Conservation (phyloP, 768 basidiomycete species). For the Tubosaeta sp. region DNA sequence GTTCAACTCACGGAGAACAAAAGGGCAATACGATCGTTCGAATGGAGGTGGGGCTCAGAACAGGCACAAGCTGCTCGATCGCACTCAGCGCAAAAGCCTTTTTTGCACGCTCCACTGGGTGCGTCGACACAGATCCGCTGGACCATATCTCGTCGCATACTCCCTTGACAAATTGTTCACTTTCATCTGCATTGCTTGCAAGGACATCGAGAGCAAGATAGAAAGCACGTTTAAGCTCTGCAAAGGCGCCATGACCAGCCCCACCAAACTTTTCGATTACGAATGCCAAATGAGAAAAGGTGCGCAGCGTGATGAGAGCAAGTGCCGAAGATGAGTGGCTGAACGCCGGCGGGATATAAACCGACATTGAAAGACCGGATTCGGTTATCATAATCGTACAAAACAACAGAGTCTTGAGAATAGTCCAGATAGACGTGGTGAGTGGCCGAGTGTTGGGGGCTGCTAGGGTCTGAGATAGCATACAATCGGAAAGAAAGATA, state of each 20-base stretch:
- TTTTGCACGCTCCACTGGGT: constrained; percentile 32
- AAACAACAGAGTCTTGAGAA: constrained; percentile 76
- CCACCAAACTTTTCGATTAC: constrained; percentile 80
- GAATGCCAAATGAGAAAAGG: constrained; percentile 66
- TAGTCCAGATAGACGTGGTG: constrained; percentile 55
- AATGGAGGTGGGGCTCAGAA: constrained; percentile 50
- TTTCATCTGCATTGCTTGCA: constrained; percentile 35
- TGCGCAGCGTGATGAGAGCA: constrained; percentile 50
- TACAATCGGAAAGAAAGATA: constrained; percentile 23
- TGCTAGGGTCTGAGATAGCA: constrained; percentile 19
- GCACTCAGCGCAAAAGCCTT: constrained; percentile 66
- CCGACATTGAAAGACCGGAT: constrained; percentile 49
- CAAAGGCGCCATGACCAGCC: constrained; percentile 49
- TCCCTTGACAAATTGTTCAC: constrained; percentile 36
- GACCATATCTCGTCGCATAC: constrained; percentile 32
- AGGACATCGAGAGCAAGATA: constrained; percentile 77
- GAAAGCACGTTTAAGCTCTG: constrained; percentile 69
- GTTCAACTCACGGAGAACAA: constrained; percentile 57
- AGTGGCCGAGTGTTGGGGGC: constrained; percentile 43
- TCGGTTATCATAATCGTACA: constrained; percentile 66
- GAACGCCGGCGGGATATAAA: constrained; percentile 45
- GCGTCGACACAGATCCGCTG: constrained; percentile 19
- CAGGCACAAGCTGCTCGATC: constrained; percentile 73
- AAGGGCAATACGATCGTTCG: constrained; percentile 54
- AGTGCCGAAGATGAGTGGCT: constrained; percentile 42